Base-by-base conservation (phyloP, 495 filamentous ascomycete species). In the Parachaetomium inaequale region DNA sequence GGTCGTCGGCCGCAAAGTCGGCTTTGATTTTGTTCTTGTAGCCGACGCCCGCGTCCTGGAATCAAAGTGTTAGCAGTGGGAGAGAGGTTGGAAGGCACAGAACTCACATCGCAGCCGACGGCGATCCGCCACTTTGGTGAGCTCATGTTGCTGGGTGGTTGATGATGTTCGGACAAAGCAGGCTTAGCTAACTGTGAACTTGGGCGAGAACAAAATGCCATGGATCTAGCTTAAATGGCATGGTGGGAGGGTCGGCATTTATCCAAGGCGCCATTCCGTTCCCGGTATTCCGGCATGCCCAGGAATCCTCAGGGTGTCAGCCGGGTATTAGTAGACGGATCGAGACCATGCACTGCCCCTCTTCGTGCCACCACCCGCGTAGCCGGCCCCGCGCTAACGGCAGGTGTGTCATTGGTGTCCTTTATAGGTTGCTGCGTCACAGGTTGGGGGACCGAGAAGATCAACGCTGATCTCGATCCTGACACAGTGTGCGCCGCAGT, bases 11-110 rank as follows among this genome's bases (percentile, higher is more conserved):
- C 60, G 86, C 79, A 58, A 95, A 85, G 72, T 87, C 83, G 32
- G 80, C 79, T 71, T 87, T 91, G 79, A 95, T 86, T 67, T 86
- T 86, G 73, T 85, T 82, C 75, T 92, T 93, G 82, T 93, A 93
- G 68, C 76, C 77, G 69, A 86, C 80, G 71, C 91, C 91, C 70
- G 91, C 91, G 57, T 90, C 86, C 79, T 92, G 58, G 34, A 25
- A 15, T 55, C 4, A 17, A 21, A 57, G 12, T 2, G 29, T 73
- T 63, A 70, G 70, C 25, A 40, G 63, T 15, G 11, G 46, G 26
- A 28, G 11, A 3, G 45, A 49, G 15, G 45, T 49, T 32, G 51
- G 53, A 19, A 61, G 57, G 55, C 26, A 58, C 57, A 66, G 72
- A 70, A 75, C 78, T 65, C 21, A 79, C 78, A 72, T 81, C 78